A percentile compares a stretch with the other conserved stretches of the same genome.
These are phyloP conservation scores for Parietaria judaica DNA, from an alignment of 306 rosid species.

Conservation along the genomic window DNA sequence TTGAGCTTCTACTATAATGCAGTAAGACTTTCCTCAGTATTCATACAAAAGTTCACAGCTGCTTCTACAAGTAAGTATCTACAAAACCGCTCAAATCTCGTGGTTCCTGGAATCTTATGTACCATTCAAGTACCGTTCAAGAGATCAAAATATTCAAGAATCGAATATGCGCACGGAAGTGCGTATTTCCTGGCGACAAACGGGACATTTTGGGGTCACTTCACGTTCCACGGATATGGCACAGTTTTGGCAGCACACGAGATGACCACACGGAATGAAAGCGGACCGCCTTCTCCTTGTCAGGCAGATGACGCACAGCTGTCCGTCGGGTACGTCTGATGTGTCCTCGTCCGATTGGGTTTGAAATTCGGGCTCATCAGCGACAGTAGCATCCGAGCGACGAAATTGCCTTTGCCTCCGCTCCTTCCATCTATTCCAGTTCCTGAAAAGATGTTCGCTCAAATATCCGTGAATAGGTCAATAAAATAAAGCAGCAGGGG, in stretches of 20 bases:
- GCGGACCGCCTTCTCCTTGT: conserved; percentile 81
- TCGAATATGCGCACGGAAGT: conserved; percentile 60
- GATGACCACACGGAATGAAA: conserved; percentile 84
- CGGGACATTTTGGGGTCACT: conserved; percentile 73
- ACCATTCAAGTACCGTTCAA: background rate
- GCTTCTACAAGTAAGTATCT: no score
- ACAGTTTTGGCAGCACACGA: conserved; percentile 76
- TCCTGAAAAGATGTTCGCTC: conserved; percentile 30
- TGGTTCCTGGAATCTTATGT: background rate
- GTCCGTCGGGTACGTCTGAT: conserved; percentile 60
- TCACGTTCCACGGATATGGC: conserved; percentile 57
- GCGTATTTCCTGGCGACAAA: conserved; percentile 75
- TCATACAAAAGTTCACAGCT: no score
- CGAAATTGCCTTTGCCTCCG: conserved; percentile 54
- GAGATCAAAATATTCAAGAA: conserved; percentile 27
- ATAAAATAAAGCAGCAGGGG: no score
- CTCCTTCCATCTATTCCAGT: conserved; percentile 78
- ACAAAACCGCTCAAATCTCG: background rate
- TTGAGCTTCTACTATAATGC: no score
- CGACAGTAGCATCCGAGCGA: conserved; percentile 29
- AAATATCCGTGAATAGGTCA: background rate
- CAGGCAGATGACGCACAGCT: conserved; percentile 73
- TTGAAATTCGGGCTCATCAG: conserved; percentile 23
- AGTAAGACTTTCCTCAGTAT: no score
- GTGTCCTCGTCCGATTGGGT: conserved; percentile 39